Base-by-base conservation (phyloP, 345 rosid genomes). In the Luvunga scandens region DNA sequence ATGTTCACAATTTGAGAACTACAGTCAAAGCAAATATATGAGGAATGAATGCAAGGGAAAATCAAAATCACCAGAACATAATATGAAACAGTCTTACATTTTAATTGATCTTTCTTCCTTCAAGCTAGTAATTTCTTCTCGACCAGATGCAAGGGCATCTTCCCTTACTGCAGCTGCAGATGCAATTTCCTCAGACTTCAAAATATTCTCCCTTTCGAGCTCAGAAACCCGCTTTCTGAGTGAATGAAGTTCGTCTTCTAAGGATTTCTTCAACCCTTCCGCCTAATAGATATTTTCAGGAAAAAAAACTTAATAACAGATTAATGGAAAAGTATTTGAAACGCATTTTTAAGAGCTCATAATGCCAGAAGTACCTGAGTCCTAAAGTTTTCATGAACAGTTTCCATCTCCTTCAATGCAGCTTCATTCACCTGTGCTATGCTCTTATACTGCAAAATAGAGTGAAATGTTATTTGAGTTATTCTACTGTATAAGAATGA, bases 361-460 rank as follows among this genome's bases (percentile, higher is more conserved):
- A 80, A 59, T 30, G 69, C 42, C 21, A 72, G 36, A 45, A 66
- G 28, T 87, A 94, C 99, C 98, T 90, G 94, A 79, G 72, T 83
- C 79, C 91, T 91, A 84, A 88, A 96, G 79, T 80, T 90, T 71
- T 92, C 97, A 83, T 94, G 97, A 64, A 98, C 92, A 74, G 68
- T 76, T 83, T 94, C 99, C 91, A 96, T 96, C 85, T 96, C 97
- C 92, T 89, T 94, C 85, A 96, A 71, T 16, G 97, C 97, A 77
- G 88, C 80, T 85, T 96, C 99, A 83, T 92, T 94, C 71, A 91
- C 97, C 81, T 96, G 90, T 34, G 99, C 97, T 81, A 96, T 96
- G 81, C 91, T 86, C 88, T 96, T 96, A 78, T 92, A 96, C 98
- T 96, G 93, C 84, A 85, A 80, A 82, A 77, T 64, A 7, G 65